A percentile compares a stretch with the other conserved stretches of the same genome.
Evolutionary conservation across 2,329 filamentous ascomycete species (phyloP).

Genomic region (Aphanocladium album): DNA sequence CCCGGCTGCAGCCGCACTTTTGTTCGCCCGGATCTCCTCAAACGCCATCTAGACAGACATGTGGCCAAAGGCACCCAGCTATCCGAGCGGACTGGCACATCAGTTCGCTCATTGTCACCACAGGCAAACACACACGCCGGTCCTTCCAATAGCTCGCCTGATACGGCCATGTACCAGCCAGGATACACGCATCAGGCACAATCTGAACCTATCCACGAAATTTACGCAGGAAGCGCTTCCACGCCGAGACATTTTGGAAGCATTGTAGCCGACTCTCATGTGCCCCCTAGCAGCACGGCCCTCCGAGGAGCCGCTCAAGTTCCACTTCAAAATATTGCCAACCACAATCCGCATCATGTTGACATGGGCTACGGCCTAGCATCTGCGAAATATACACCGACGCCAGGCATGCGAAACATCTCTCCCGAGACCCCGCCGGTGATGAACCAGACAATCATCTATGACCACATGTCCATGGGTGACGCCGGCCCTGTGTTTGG

Average conservation of each 20-base stretch:
- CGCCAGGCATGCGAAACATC: not conserved
- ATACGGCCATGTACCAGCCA: not conserved
- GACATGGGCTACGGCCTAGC: not conserved
- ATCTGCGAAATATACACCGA: not conserved
- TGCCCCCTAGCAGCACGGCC: not conserved
- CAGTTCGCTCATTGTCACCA: not conserved
- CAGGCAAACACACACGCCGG: not conserved
- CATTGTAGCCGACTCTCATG: not conserved
- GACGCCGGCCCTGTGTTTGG: conserved; percentile 84
- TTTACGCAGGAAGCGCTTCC: not conserved
- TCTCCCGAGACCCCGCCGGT: not conserved
- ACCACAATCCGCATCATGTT: not conserved
- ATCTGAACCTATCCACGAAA: not conserved
- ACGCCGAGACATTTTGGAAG: not conserved
- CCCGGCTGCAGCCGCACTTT: conserved; percentile 86
- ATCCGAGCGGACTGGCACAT: not conserved
- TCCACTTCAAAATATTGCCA: not conserved
- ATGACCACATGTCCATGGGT: conserved; percentile 58
- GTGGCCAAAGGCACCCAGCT: conserved; percentile 69
- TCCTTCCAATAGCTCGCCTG: not conserved
- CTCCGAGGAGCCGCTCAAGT: not conserved
- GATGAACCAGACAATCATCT: conserved; percentile 51
- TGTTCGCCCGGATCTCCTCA: conserved; percentile 87
- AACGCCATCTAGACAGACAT: conserved; percentile 77
- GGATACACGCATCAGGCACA: not conserved